These are phyloP conservation scores for Colletotrichum sp. DNA, from an alignment of 2,329 filamentous ascomycete genomes.

Conservation along the genomic window DNA sequence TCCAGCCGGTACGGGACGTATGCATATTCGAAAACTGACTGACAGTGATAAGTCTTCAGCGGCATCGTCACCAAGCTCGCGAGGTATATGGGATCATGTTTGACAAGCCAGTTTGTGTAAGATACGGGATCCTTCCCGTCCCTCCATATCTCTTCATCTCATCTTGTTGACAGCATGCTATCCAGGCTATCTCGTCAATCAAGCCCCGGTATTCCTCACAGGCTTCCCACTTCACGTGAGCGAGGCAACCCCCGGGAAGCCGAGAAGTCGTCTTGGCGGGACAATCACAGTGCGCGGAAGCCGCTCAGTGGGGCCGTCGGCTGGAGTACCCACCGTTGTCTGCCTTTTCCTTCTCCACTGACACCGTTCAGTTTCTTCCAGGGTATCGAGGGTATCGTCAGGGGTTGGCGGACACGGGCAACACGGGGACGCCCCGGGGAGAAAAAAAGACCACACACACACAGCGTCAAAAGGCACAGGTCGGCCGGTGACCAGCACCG, in stretches of 20 bases:
- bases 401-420: background rate
- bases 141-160: background rate
- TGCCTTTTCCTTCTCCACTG: background rate
- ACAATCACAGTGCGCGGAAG: conserved; percentile 21
- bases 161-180: background rate
- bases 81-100: background rate
- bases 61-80: background rate
- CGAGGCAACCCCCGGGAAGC: background rate
- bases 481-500: background rate
- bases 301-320: conserved; percentile 14
- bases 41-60: background rate
- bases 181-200: background rate
- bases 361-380: background rate
- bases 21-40: background rate
- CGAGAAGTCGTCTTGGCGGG: conserved; percentile 9
- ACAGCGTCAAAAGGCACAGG: background rate
- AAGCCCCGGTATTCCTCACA: conserved; percentile 8
- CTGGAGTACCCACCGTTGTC: background rate
- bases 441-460: background rate
- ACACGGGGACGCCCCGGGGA: conserved; percentile 11
- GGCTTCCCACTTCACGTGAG: conserved; percentile 17
- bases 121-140: background rate
- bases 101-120: background rate
- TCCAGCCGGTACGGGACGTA: background rate
- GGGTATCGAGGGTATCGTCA: background rate